These are phyloP conservation scores for Metschnikowia cubensis DNA, from an alignment of 805 yeast species.

Conservation along the genomic window DNA sequence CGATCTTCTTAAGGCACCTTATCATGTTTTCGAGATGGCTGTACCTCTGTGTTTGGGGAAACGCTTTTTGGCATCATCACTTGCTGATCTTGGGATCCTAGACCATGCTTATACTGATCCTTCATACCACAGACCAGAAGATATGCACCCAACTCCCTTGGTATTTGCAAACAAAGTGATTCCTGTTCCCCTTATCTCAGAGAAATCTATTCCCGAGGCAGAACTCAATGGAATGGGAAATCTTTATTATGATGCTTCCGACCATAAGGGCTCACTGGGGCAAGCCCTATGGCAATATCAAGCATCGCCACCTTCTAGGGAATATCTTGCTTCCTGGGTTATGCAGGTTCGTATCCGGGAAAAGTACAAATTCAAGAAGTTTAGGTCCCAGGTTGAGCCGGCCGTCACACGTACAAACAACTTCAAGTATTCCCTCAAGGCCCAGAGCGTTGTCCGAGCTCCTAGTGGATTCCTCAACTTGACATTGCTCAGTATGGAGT, in stretches of 20 bases:
- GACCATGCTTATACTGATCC: slow-evolving; percentile 60
- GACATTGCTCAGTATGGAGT: slow-evolving; percentile 60
- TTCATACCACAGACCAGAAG: slow-evolving; percentile 50
- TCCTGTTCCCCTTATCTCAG: slow-evolving; percentile 34
- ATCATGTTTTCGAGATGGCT: slow-evolving; percentile 19
- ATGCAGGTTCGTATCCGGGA: slow-evolving; percentile 11
- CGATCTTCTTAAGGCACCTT: slow-evolving; percentile 8
- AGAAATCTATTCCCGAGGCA: slow-evolving; percentile 14
- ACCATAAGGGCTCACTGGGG: not conserved
- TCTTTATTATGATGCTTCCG: not conserved
- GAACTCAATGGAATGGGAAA: not conserved
- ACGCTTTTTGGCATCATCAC: slow-evolving; percentile 15
- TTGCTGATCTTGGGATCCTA: slow-evolving; percentile 47
- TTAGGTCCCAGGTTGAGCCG: slow-evolving; percentile 50
- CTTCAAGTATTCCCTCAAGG: slow-evolving; percentile 36
- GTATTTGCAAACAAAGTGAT: slow-evolving; percentile 66
- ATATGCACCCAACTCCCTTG: slow-evolving; percentile 53
- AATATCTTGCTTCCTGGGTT: slow-evolving; percentile 35
- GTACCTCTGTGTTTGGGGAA: slow-evolving; percentile 20
- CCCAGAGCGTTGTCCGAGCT: slow-evolving; percentile 29
- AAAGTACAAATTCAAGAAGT: slow-evolving; percentile 13
- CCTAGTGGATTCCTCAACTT: slow-evolving; percentile 45
- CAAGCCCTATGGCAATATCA: slow-evolving; percentile 43
- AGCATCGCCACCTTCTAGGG: slow-evolving; percentile 45
- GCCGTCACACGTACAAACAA: slow-evolving; percentile 39